Evolutionary conservation across 306 rosid genomes (phyloP).

Genomic region (Trifolium pratense): DNA sequence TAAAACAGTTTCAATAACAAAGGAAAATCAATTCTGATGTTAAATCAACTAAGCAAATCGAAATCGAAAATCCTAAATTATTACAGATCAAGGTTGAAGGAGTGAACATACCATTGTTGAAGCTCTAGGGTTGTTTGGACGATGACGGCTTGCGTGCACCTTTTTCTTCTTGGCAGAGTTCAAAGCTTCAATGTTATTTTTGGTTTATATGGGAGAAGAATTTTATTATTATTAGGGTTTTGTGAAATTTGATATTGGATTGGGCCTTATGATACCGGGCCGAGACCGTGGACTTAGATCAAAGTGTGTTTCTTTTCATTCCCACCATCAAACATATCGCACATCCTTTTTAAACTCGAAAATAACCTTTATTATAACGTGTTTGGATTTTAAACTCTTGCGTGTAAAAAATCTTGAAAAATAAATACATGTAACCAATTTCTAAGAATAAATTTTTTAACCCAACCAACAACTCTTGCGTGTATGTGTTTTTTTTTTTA

Average conservation of each 20-base stretch:
- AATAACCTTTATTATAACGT: no score
- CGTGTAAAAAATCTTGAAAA: no score
- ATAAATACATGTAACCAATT: no score
- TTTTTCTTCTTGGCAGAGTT: not conserved
- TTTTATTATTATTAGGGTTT: conserved; percentile 9
- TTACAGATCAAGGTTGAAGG: not conserved
- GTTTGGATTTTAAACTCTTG: no score
- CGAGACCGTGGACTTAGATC: not conserved
- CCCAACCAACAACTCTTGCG: no score
- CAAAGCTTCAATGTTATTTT: not conserved
- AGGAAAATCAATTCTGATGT: not conserved
- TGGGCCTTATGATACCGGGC: not conserved
- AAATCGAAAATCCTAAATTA: not conserved
- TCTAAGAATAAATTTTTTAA: no score
- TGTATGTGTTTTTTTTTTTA: no score
- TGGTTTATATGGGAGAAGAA: not conserved
- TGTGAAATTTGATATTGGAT: not conserved
- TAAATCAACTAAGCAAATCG: not conserved
- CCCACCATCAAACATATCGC: no score
- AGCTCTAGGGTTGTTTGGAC: conserved; percentile 1
- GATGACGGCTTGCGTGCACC: not conserved
- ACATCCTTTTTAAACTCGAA: no score
- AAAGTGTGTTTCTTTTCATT: no score
- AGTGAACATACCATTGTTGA: not conserved
- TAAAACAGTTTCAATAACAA: not conserved